phyloP scores from a whole-genome alignment of 176 grass and related monocot species.

The Oryza glaberrima region DNA sequence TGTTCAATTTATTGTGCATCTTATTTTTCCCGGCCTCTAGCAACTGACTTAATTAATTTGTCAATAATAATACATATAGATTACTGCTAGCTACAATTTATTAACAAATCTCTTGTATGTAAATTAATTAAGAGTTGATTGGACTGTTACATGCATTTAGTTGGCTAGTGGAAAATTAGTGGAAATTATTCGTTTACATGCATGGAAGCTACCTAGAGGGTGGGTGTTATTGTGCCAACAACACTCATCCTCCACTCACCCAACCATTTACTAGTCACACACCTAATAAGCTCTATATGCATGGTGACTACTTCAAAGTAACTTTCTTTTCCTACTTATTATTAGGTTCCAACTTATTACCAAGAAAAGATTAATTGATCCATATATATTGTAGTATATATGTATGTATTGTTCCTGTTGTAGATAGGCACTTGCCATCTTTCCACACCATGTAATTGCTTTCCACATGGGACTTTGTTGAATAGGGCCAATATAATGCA shows the following conservation, averaged over 20 bases:
- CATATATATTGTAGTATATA: background rate
- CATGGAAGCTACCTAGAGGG: background rate
- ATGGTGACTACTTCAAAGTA: conserved; percentile 23
- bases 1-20: too few species aligned
- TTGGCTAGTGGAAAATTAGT: background rate
- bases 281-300: background rate
- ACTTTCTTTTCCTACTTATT: conserved; percentile 10
- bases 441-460: conserved; percentile 42
- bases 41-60: background rate
- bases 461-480: conserved; percentile 41
- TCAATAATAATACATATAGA: background rate
- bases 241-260: conserved; percentile 9
- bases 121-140: background rate
- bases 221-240: conserved; percentile 17
- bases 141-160: background rate
- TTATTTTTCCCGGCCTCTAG: too few species aligned
- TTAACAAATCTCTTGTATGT: background rate
- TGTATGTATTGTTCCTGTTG: conserved; percentile 2
- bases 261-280: conserved; percentile 27
- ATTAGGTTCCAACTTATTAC: too few species aligned
- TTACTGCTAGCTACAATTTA: background rate
- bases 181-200: background rate
- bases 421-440: conserved; percentile 36
- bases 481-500: background rate
- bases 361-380: too few species aligned